Conservation (phyloP, 2,329 filamentous ascomycete genomes). For the Chrysoporthe cubensis region DNA sequence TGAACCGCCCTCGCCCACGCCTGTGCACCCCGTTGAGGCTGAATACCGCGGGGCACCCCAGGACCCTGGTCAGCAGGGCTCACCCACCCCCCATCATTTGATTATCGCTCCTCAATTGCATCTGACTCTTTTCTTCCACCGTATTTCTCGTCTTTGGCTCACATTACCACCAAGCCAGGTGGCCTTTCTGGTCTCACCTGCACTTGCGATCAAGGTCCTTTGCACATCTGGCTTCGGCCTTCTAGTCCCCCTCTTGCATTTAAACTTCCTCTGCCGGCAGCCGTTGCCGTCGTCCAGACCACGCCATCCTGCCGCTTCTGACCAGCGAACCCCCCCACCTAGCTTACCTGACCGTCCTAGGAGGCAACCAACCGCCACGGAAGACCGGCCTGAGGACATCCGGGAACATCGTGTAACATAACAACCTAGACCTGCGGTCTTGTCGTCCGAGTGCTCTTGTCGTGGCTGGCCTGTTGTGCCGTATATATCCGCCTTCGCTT, state of each 20-base stretch:
- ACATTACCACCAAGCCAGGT: constrained; percentile 22
- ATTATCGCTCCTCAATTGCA: constrained; percentile 20
- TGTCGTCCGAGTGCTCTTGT: neutral
- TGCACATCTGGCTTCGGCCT: constrained; percentile 3
- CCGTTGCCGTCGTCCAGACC: neutral
- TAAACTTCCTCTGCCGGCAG: constrained; percentile 4
- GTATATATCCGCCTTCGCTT: constrained; percentile 23
- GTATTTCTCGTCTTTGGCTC: constrained; percentile 21
- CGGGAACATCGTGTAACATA: constrained; percentile 1
- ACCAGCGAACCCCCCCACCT: neutral
- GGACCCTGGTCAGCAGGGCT: constrained; percentile 30
- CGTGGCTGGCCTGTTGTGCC: neutral
- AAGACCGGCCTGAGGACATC: neutral
- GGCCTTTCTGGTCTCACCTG: constrained; percentile 29
- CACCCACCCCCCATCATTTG: constrained; percentile 16
- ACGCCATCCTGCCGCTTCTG: neutral
- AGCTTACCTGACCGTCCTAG: neutral
- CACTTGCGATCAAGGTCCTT: constrained; percentile 22
- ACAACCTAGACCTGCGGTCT: neutral
- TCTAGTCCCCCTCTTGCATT: neutral
- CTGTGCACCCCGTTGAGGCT: constrained; percentile 28
- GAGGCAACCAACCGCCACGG: constrained; percentile 4
- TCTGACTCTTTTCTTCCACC: constrained; percentile 30
- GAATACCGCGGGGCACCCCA: constrained; percentile 24
- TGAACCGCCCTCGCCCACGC: neutral